A percentile compares a stretch with the other conserved stretches of the same genome.
These are phyloP conservation scores for Wickerhamomyces chaumierensis DNA, from an alignment of 805 yeast genomes.

Conservation along the genomic window DNA sequence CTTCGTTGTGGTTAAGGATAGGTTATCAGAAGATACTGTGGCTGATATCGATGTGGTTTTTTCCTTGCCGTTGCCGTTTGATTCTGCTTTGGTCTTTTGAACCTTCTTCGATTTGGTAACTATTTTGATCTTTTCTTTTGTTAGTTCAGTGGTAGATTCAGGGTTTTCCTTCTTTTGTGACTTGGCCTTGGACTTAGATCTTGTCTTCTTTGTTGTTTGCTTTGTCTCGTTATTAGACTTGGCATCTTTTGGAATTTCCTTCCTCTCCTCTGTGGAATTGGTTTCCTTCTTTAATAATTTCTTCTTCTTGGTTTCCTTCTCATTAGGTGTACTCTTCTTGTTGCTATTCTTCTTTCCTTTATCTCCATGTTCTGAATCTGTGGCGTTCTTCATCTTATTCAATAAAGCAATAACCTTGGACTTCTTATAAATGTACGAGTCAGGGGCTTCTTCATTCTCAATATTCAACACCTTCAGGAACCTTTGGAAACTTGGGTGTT, in stretches of 20 bases:
- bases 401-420: not conserved
- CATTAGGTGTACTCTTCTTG: no score
- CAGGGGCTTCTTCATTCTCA: slow-evolving; percentile 12
- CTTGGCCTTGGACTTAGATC: not conserved
- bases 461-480: slow-evolving; percentile 14
- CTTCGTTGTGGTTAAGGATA: no score
- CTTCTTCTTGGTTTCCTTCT: not conserved
- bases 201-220: slow-evolving; percentile 1
- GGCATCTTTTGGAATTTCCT: not conserved
- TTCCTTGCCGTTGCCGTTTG: not conserved
- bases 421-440: slow-evolving; percentile 2
- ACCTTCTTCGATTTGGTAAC: not conserved
- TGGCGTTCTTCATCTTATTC: no score
- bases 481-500: slow-evolving; percentile 10
- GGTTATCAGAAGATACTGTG: no score
- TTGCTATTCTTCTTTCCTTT: no score
- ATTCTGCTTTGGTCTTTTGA: not conserved
- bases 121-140: not conserved
- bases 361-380: no score
- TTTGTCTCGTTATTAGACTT: slow-evolving; percentile 1
- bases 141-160: not conserved
- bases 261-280: not conserved
- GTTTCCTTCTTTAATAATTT: not conserved
- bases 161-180: not conserved
- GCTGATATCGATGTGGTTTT: no score